A percentile compares a stretch with the other conserved stretches of the same genome.
Conservation (phyloP, 2,329 filamentous ascomycete genomes). For the Ascocoryne sarcoides region DNA sequence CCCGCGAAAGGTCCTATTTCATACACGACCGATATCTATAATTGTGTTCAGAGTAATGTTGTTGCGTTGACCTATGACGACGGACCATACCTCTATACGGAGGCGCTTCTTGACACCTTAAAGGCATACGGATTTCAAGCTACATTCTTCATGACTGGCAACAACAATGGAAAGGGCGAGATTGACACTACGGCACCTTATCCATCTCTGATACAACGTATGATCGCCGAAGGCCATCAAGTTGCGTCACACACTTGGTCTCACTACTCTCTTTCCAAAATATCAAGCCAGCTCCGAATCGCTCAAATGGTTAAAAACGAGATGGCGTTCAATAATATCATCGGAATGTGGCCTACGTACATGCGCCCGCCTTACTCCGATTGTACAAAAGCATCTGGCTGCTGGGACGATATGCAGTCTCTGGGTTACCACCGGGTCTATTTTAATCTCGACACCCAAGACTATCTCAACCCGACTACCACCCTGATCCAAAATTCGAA, state of each 20-base stretch:
- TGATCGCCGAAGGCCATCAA: constrained; percentile 38
- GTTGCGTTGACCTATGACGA: constrained; percentile 61
- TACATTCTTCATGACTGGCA: constrained; percentile 58
- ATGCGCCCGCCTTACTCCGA: constrained; percentile 35
- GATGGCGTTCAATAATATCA: constrained; percentile 44
- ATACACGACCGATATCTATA: constrained; percentile 49
- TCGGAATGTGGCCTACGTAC: constrained; percentile 45
- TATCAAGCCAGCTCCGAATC: constrained; percentile 34
- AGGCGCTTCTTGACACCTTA: constrained; percentile 50
- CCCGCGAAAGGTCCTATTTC: constrained; percentile 43
- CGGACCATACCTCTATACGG: constrained; percentile 51
- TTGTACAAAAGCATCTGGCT: constrained; percentile 29
- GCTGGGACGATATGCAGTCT: constrained; percentile 26
- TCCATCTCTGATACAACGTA: constrained; percentile 35
- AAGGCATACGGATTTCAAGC: constrained; percentile 51
- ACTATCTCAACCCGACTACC: constrained; percentile 36
- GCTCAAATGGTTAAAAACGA: constrained; percentile 43
- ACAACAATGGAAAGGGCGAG: constrained; percentile 36
- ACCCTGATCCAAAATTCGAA: constrained; percentile 36
- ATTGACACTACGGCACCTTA: constrained; percentile 33
- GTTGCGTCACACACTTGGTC: constrained; percentile 49
- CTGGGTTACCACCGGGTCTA: constrained; percentile 39
- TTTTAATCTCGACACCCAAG: constrained; percentile 41
- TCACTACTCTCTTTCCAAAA: constrained; percentile 36
- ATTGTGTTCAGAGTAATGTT: constrained; percentile 43